Evolutionary conservation across 352 stramenopile genomes (phyloP).

Genomic region (Pelagophyceae sp.): DNA sequence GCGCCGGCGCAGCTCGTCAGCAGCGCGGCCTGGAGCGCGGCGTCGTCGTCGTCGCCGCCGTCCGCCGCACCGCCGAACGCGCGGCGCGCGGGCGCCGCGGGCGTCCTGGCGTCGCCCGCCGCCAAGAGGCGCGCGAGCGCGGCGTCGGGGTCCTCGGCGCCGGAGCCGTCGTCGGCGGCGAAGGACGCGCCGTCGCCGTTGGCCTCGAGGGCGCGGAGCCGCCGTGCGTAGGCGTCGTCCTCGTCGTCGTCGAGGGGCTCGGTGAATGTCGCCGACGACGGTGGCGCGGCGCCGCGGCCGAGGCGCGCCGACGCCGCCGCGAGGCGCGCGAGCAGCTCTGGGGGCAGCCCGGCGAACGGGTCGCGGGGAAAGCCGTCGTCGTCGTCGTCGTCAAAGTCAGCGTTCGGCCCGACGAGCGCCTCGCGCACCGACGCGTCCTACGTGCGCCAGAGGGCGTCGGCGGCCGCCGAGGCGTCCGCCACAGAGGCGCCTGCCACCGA

Average conservation of each 20-base stretch:
- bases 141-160: neutral
- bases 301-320: neutral
- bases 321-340: neutral
- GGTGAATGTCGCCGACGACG: neutral
- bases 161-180: neutral
- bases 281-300: no score
- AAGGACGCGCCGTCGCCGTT: neutral
- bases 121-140: neutral
- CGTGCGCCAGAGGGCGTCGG: neutral
- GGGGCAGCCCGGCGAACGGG: neutral
- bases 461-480: no score
- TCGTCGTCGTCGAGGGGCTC: neutral
- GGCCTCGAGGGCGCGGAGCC: neutral
- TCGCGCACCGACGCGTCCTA: neutral
- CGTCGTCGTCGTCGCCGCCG: neutral
- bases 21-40: neutral
- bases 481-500: no score
- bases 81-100: no score
- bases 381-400: neutral
- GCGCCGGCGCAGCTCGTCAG: neutral
- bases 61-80: no score
- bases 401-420: neutral
- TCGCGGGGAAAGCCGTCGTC: no score
- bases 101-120: neutral
- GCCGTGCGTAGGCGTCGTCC: neutral